A percentile compares a stretch with the other conserved stretches of the same genome.
Conservation (phyloP, 768 basidiomycete genomes). For the Leccinellum rugosiceps region DNA sequence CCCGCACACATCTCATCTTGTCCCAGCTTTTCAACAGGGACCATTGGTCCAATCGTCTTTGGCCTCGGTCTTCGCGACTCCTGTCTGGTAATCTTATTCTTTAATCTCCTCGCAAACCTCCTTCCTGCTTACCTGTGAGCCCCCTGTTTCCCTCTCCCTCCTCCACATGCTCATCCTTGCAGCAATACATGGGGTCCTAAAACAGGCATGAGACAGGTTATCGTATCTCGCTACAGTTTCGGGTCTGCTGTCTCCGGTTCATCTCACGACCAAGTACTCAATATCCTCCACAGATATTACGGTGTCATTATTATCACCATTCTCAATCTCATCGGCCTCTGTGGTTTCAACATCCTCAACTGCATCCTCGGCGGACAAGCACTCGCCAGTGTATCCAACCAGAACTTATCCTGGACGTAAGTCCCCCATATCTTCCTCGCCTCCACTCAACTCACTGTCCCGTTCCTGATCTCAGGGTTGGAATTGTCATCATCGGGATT, state of each 20-base stretch:
- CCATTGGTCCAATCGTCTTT: conserved; percentile 62
- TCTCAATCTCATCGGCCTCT: conserved; percentile 56
- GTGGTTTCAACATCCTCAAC: conserved; percentile 65
- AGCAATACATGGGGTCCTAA: conserved; percentile 75
- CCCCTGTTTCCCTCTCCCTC: background rate
- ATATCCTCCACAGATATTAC: conserved; percentile 40
- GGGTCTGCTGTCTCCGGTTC: conserved; percentile 41
- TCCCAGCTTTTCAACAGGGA: conserved; percentile 63
- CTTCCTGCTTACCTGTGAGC: conserved; percentile 62
- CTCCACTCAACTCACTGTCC: conserved; percentile 4
- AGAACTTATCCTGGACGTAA: conserved; percentile 50
- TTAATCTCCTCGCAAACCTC: conserved; percentile 57
- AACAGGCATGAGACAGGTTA: conserved; percentile 80
- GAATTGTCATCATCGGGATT: conserved; percentile 74
- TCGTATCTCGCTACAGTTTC: conserved; percentile 61
- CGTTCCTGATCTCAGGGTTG: conserved; percentile 47
- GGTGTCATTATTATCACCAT: conserved; percentile 50
- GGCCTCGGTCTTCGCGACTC: conserved; percentile 60
- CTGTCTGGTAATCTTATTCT: conserved; percentile 62
- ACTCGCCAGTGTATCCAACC: conserved; percentile 52
- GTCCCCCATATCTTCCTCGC: conserved; percentile 15
- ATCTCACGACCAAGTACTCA: conserved; percentile 8
- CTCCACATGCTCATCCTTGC: background rate
- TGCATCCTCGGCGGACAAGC: conserved; percentile 70
- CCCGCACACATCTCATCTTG: background rate